phyloP scores from a whole-genome alignment of 306 rosid species.

The Nissolia schottii region DNA sequence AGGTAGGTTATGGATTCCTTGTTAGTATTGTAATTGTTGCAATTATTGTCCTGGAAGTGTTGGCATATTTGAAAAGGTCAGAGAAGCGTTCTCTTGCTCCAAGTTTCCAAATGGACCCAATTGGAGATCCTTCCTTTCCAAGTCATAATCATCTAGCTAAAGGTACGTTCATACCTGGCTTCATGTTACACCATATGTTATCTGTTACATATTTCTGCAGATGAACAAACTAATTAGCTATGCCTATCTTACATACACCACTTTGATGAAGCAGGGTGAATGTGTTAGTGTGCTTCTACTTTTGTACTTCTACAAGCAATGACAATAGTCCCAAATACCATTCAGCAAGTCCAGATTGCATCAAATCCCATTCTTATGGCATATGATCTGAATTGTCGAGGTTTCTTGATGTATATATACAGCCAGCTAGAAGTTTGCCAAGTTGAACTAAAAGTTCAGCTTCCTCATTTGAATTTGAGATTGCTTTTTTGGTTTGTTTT shows the following conservation, averaged over 20 bases:
- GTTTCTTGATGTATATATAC: constrained; percentile 17
- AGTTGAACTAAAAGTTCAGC: constrained; percentile 26
- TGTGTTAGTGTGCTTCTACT: constrained; percentile 21
- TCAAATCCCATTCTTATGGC: background rate
- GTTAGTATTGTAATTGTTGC: constrained; percentile 51
- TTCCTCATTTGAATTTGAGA: constrained; percentile 20
- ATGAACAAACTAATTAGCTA: background rate
- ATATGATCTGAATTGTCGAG: constrained; percentile 12
- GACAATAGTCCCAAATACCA: background rate
- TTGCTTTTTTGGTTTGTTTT: constrained; percentile 4
- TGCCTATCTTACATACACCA: background rate
- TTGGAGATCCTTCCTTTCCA: constrained; percentile 32
- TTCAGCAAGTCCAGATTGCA: background rate
- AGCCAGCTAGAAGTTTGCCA: constrained; percentile 25
- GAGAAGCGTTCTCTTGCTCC: constrained; percentile 51
- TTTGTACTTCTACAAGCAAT: background rate
- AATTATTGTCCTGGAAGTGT: constrained; percentile 60
- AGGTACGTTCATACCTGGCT: constrained; percentile 18
- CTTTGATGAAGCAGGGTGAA: constrained; percentile 39
- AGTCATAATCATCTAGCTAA: constrained; percentile 26
- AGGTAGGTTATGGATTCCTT: constrained; percentile 82
- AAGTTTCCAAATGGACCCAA: constrained; percentile 54
- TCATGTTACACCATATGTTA: background rate
- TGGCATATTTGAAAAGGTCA: constrained; percentile 67
- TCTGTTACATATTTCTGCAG: background rate